These are phyloP conservation scores for Neltuma alba DNA, from an alignment of 306 rosid genomes.

Conservation along the genomic window DNA sequence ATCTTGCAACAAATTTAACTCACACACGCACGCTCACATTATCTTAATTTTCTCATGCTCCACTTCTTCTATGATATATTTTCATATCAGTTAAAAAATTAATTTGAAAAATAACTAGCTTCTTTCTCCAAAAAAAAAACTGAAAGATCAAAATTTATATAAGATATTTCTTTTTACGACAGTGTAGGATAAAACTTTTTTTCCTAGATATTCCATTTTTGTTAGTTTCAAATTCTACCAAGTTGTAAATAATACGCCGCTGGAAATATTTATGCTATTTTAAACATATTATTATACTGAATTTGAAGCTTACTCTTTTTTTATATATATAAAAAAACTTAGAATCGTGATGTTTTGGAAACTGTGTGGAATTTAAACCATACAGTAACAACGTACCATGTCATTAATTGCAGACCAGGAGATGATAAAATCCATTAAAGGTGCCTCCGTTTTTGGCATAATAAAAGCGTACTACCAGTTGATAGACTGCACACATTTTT, in stretches of 20 bases:
- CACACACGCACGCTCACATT: too few species aligned
- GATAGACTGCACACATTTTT: not conserved
- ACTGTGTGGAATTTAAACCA: not conserved
- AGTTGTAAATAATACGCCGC: not conserved
- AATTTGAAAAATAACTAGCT: not conserved
- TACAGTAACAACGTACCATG: too few species aligned
- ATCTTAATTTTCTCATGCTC: not conserved
- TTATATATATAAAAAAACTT: not conserved
- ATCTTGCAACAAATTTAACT: not conserved
- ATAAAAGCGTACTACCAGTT: not conserved
- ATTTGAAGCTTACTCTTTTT: not conserved
- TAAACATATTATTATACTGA: not conserved
- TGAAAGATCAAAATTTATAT: not conserved
- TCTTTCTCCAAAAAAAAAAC: not conserved
- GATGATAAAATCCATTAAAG: not conserved
- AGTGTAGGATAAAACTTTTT: not conserved
- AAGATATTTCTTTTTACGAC: too few species aligned
- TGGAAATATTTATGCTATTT: not conserved
- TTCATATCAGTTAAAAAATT: not conserved
- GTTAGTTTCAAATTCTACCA: not conserved
- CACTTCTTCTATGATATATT: not conserved
- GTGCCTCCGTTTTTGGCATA: not conserved
- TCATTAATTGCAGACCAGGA: constrained; percentile 4
- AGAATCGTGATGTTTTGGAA: constrained; percentile 8
- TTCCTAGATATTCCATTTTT: not conserved